Evolutionary conservation across 169 alveolate species (phyloP).

Genomic region (Cryptosporidium xiaoi): DNA sequence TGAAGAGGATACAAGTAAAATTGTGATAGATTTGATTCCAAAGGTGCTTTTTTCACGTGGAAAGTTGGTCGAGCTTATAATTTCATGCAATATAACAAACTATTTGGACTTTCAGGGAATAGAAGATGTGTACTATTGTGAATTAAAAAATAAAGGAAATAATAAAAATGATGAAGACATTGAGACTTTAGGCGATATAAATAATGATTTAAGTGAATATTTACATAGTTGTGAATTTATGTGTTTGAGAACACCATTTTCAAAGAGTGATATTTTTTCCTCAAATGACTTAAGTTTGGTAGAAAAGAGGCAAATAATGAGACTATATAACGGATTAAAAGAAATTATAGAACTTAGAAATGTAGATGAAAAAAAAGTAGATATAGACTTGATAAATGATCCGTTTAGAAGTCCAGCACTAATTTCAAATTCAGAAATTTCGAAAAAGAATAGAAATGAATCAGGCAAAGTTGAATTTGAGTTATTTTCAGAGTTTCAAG

Average conservation of each 20-base stretch:
- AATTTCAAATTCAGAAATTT: not conserved
- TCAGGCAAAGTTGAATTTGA: not conserved
- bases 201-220: not conserved
- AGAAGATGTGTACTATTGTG: conserved; percentile 16
- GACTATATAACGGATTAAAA: conserved; percentile 26
- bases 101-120: conserved; percentile 66
- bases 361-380: conserved; percentile 15
- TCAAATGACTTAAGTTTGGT: conserved; percentile 37
- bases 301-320: conserved; percentile 50
- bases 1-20: not conserved
- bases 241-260: conserved; percentile 34
- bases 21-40: conserved; percentile 46
- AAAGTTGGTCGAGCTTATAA: conserved; percentile 20
- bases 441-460: not conserved
- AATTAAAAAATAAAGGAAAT: not conserved
- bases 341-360: conserved; percentile 33
- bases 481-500: conserved; percentile 47
- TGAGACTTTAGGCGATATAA: not conserved
- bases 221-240: no score
- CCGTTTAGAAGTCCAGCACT: conserved; percentile 71
- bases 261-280: conserved; percentile 43
- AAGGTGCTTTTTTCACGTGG: conserved; percentile 45
- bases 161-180: no score
- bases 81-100: conserved; percentile 40
- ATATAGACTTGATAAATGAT: conserved; percentile 37